Base-by-base conservation (phyloP, 2,329 filamentous ascomycete species). In the Colletotrichum kahawae region DNA sequence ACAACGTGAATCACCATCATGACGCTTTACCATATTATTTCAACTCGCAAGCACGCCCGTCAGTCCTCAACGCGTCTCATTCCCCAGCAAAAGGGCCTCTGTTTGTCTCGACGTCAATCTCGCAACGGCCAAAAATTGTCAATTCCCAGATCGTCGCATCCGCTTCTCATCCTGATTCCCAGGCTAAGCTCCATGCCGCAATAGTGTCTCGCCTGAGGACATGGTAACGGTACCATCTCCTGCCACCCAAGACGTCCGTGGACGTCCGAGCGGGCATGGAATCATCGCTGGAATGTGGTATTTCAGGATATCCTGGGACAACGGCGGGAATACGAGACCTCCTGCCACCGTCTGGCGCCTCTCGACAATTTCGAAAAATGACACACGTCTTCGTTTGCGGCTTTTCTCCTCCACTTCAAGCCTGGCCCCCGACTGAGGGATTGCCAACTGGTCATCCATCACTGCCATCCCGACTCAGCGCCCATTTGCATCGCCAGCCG, bases 231-330 rank as follows among this genome's bases (percentile, higher is more conserved):
- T 29, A 57, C 38, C 43, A 48, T 56, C 31, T 9, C 56, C 31
- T 34, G 29, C 56, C 21, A 21, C 14, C 67, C 38, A 66, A 48
- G 7, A 72, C n/a, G 64, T 75, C 73, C 57, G 73, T 72, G 69
- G 48, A 64, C 64, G 63, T 75, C 69, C 70, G 63, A 73, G 73
- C 69, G 38, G 64, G 48, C 36, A 16, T 34, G 21, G 36, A 24
- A 70, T n/a, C 56, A 63, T 43, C 43, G 38, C 33, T 43, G 63
- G 43, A 67, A 68, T 75, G 69, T 63, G 54, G 21, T 60, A 71
- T 62, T 71, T 66, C 60, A 59, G 54, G 67, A 54, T 56, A 56
- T 27, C 27, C 60, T 65, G 62, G 71, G 71, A 67, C 71, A 74
- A 74, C 67, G 60, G 38, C 54, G 31, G 24, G 54, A 24, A 24